These are phyloP conservation scores for Kwoniella sp. DNA, from an alignment of 768 basidiomycete genomes.

Conservation along the genomic window DNA sequence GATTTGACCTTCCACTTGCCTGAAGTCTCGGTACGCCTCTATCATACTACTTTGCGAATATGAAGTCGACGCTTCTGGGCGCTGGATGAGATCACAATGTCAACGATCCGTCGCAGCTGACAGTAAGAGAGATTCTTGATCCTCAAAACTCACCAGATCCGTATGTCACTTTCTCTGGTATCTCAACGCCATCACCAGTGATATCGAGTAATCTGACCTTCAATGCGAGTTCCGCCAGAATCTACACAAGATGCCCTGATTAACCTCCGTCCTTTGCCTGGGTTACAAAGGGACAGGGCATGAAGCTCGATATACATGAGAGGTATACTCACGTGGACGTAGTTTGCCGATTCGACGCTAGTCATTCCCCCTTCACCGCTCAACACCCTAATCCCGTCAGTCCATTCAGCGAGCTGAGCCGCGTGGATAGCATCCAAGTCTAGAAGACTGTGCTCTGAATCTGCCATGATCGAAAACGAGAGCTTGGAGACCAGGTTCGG, in stretches of 20 bases:
- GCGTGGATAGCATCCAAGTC: conserved; percentile 48
- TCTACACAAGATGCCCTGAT: conserved; percentile 16
- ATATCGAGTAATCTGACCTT: conserved; percentile 48
- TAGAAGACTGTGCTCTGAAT: conserved; percentile 39
- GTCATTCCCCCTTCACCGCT: conserved; percentile 42
- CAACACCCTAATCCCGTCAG: conserved; percentile 44
- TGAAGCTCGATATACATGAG: too few species aligned
- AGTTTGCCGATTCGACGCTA: conserved; percentile 35
- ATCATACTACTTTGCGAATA: conserved; percentile 39
- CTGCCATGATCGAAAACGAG: conserved; percentile 45
- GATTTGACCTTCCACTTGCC: too few species aligned
- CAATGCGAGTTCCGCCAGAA: conserved; percentile 47
- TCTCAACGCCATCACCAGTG: conserved; percentile 47
- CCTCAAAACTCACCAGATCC: conserved; percentile 40
- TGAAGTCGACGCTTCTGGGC: conserved; percentile 46
- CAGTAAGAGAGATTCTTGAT: background rate
- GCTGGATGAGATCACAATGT: conserved; percentile 20
- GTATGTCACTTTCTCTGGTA: conserved; percentile 41
- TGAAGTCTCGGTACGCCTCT: too few species aligned
- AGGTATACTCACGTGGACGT: conserved; percentile 38
- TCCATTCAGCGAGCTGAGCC: conserved; percentile 50
- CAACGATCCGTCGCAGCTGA: background rate
- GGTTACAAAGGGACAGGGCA: too few species aligned
- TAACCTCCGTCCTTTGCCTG: too few species aligned
- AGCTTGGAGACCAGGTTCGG: conserved; percentile 40